Percentiles rank a stretch among this genome's conserved stretches.
Conservation (phyloP, 2,329 filamentous ascomycete species). For the Aurifilum marmelostoma region DNA sequence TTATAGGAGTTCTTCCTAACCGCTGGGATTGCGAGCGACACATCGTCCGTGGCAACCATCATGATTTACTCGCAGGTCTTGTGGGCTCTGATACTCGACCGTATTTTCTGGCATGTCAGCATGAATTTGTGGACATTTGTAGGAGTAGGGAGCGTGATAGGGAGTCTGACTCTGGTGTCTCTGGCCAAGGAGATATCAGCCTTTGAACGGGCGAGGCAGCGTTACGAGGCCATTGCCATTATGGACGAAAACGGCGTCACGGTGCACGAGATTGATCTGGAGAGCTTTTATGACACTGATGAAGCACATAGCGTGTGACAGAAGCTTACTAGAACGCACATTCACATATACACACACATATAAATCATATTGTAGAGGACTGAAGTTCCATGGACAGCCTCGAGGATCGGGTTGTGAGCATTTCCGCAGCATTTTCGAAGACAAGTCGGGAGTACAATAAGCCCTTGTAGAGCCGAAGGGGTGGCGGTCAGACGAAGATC, state of each 20-base stretch:
- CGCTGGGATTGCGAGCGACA: slow-evolving; percentile 72
- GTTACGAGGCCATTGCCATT: not conserved
- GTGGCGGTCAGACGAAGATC: not conserved
- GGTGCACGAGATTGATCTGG: slow-evolving; percentile 12
- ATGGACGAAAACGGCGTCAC: not conserved
- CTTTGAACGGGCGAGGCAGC: not conserved
- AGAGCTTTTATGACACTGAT: slow-evolving; percentile 15
- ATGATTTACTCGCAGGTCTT: slow-evolving; percentile 64
- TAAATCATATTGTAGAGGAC: too few relatives aligned
- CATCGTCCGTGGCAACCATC: slow-evolving; percentile 59
- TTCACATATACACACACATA: too few relatives aligned
- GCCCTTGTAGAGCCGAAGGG: not conserved
- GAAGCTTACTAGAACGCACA: not conserved
- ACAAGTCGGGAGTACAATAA: not conserved
- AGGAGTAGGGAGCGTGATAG: slow-evolving; percentile 16
- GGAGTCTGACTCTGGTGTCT: slow-evolving; percentile 19
- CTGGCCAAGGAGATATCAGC: slow-evolving; percentile 20
- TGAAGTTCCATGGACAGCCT: too few relatives aligned
- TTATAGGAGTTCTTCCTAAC: slow-evolving; percentile 82
- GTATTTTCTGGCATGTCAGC: slow-evolving; percentile 20
- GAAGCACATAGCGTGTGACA: not conserved
- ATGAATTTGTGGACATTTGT: slow-evolving; percentile 19
- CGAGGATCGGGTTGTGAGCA: not conserved
- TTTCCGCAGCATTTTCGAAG: too few relatives aligned
- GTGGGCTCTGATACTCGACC: slow-evolving; percentile 51